These are phyloP conservation scores for Acanthamoeba healyi DNA, from an alignment of 208 protist genomes.

Conservation along the genomic window DNA sequence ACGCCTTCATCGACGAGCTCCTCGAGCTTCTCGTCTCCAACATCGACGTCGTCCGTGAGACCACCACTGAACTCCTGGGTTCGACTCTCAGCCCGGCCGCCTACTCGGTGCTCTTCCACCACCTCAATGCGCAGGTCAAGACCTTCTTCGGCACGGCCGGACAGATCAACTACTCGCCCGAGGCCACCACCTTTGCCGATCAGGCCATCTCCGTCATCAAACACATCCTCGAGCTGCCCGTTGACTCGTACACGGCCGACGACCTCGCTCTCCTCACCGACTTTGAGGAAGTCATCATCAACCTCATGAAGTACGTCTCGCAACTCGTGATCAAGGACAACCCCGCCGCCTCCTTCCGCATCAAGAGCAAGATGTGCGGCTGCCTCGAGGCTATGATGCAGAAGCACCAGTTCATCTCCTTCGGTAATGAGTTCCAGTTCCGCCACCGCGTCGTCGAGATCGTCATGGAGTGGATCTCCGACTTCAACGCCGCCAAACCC, in stretches of 20 bases:
- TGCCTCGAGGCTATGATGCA: conserved; percentile 81
- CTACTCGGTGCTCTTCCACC: conserved; percentile 76
- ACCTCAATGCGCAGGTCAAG: conserved; percentile 76
- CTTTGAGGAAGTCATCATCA: conserved; percentile 79
- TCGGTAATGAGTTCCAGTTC: conserved; percentile 81
- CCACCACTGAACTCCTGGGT: conserved; percentile 76
- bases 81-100: conserved; percentile 75
- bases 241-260: conserved; percentile 73
- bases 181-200: conserved; percentile 78
- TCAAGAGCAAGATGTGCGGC: conserved; percentile 84
- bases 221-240: conserved; percentile 79
- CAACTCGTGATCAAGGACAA: conserved; percentile 67
- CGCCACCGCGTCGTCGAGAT: conserved; percentile 81
- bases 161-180: conserved; percentile 73
- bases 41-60: conserved; percentile 79
- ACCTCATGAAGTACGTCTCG: conserved; percentile 80
- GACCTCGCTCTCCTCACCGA: conserved; percentile 79
- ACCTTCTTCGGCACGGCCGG: conserved; percentile 79
- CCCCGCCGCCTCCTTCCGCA: conserved; percentile 51
- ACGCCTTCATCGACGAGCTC: conserved; percentile 79
- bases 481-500: conserved; percentile 63
- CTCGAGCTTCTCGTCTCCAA: conserved; percentile 78
- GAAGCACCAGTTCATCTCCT: conserved; percentile 79
- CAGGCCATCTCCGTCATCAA: conserved; percentile 83
- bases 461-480: conserved; percentile 83